Conservation (phyloP, 768 basidiomycete genomes). For the Termitomyces titanicus region DNA sequence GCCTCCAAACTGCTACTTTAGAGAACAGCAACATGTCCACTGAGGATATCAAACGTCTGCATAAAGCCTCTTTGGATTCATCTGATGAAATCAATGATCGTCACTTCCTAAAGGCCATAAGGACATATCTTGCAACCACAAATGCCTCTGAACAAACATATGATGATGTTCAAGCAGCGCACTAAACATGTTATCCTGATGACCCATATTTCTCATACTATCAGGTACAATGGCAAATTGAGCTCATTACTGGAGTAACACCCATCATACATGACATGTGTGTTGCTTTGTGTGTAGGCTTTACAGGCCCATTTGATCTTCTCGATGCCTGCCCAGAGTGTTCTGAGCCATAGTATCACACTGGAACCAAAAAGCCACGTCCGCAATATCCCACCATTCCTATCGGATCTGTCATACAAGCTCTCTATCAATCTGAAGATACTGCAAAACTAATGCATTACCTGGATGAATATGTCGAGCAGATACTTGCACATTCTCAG, state of each 20-base stretch:
- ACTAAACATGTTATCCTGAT: no score
- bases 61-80: not conserved
- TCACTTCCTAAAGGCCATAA: not conserved
- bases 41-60: not conserved
- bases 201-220: no score
- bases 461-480: not conserved
- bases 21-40: not conserved
- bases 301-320: not conserved
- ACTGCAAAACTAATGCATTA: conserved; percentile 2
- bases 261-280: conserved; percentile 34
- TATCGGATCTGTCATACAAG: no score
- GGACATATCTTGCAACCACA: not conserved
- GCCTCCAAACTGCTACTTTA: not conserved
- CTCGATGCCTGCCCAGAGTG: conserved; percentile 3
- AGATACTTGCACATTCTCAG: not conserved
- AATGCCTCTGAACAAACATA: no score
- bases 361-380: not conserved
- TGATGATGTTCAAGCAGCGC: no score
- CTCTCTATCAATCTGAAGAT: conserved; percentile 1
- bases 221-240: conserved; percentile 21
- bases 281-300: no score
- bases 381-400: no score
- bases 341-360: not conserved
- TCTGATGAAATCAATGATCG: not conserved
- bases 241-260: conserved; percentile 28